Percentiles rank a stretch among this genome's conserved stretches.
phyloP scores from a whole-genome alignment of 75 land plant genomes.

The Cryptomeria japonica region DNA sequence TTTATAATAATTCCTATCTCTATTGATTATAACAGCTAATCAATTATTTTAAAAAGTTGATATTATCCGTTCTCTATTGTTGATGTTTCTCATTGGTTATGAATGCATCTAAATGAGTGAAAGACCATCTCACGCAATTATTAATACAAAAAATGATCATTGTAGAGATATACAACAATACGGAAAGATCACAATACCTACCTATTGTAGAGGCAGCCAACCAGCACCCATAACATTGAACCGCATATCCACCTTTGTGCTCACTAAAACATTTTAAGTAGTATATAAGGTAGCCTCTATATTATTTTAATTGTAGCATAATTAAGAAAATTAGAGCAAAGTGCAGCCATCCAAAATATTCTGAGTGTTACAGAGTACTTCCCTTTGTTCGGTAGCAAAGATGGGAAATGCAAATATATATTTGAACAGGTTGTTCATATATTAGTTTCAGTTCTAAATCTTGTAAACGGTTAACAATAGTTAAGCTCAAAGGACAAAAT shows the following conservation, averaged over 20 bases:
- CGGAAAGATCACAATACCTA: too few species aligned
- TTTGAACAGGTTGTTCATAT: neutral
- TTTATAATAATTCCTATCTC: too few species aligned
- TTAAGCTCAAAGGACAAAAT: neutral
- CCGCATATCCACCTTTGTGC: conserved; percentile 99
- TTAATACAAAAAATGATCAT: too few species aligned
- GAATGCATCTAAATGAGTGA: too few species aligned
- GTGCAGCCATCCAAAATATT: neutral
- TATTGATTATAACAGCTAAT: too few species aligned
- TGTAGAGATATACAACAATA: too few species aligned
- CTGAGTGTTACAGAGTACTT: neutral
- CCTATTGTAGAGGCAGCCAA: conserved; percentile 69
- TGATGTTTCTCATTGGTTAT: too few species aligned
- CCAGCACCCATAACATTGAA: conserved; percentile 88
- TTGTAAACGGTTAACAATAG: neutral
- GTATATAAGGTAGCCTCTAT: neutral
- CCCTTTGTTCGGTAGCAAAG: neutral
- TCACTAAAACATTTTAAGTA: conserved; percentile 52
- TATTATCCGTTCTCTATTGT: too few species aligned
- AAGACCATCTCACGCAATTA: too few species aligned
- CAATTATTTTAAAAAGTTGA: too few species aligned
- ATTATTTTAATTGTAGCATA: neutral
- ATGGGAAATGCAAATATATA: neutral
- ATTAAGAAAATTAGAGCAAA: neutral
- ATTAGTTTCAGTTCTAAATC: neutral